phyloP scores from a whole-genome alignment of 352 stramenopile genomes.

The Phytophthora quininea region DNA sequence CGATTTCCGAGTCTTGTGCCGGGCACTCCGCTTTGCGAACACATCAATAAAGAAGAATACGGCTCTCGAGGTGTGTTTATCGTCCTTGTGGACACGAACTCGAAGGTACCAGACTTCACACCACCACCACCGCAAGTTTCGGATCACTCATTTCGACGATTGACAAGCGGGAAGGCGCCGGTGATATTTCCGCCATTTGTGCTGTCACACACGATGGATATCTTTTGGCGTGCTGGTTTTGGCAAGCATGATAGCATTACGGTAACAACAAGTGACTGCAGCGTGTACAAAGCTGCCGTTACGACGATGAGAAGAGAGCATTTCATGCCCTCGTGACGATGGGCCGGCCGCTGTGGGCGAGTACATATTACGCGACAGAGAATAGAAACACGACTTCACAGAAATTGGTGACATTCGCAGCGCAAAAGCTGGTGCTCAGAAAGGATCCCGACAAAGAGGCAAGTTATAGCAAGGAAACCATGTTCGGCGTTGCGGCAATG shows the following conservation, averaged over 20 bases:
- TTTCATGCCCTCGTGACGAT: background rate
- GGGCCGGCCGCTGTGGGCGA: slow-evolving; percentile 4
- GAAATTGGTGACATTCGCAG: slow-evolving; percentile 1
- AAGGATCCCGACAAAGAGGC: background rate
- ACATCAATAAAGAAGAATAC: background rate
- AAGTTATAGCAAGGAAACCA: slow-evolving; percentile 6
- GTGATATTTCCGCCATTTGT: slow-evolving; percentile 12
- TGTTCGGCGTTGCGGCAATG: slow-evolving; percentile 22
- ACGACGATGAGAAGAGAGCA: background rate
- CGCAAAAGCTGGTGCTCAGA: slow-evolving; percentile 2
- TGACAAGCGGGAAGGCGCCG: background rate
- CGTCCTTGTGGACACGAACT: slow-evolving; percentile 9
- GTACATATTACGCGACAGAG: background rate
- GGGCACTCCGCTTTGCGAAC: background rate
- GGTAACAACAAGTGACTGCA: background rate
- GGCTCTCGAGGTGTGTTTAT: background rate
- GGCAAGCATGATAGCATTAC: background rate
- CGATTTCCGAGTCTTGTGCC: slow-evolving; percentile 4
- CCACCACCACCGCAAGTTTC: background rate
- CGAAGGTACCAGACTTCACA: background rate
- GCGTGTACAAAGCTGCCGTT: background rate
- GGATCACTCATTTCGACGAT: background rate
- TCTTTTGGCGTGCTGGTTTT: background rate
- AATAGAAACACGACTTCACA: background rate
- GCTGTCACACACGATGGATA: slow-evolving; percentile 7